A percentile compares a stretch with the other conserved stretches of the same genome.
Evolutionary conservation across 1,139 yeast genomes (phyloP).

Genomic region (Scheffersomyces lignicola): DNA sequence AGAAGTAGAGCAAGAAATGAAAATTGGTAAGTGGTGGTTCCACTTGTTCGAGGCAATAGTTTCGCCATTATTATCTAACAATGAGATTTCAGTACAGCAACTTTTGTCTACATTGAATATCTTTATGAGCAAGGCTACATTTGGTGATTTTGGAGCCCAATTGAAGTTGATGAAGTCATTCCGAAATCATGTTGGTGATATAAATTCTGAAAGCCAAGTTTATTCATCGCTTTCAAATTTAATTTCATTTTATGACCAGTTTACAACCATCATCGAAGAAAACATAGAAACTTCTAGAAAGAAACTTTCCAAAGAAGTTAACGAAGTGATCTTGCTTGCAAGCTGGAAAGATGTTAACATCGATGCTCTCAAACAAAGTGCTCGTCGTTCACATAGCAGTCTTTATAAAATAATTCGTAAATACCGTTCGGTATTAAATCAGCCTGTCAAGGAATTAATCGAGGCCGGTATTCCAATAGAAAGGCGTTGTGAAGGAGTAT

Average conservation of each 20-base stretch:
- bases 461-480: slow-evolving; percentile 55
- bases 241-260: slow-evolving; percentile 66
- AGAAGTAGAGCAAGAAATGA: slow-evolving; percentile 49
- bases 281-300: slow-evolving; percentile 48
- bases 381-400: slow-evolving; percentile 80
- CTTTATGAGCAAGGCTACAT: slow-evolving; percentile 72
- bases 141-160: slow-evolving; percentile 69
- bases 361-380: slow-evolving; percentile 90
- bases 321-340: slow-evolving; percentile 83
- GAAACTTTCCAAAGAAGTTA: slow-evolving; percentile 71
- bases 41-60: slow-evolving; percentile 76
- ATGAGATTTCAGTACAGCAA: slow-evolving; percentile 30
- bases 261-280: slow-evolving; percentile 46
- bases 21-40: slow-evolving; percentile 87
- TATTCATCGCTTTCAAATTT: slow-evolving; percentile 59
- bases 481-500: not conserved
- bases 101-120: slow-evolving; percentile 71
- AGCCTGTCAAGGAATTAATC: slow-evolving; percentile 55
- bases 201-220: slow-evolving; percentile 19
- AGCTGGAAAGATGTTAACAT: slow-evolving; percentile 97
- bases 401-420: slow-evolving; percentile 84
- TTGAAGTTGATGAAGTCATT: slow-evolving; percentile 64
- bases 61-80: slow-evolving; percentile 38
- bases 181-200: slow-evolving; percentile 43
- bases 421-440: slow-evolving; percentile 64